Base-by-base conservation (phyloP, 371 early-diverging fungal species). In the Chytridium lagenaria region DNA sequence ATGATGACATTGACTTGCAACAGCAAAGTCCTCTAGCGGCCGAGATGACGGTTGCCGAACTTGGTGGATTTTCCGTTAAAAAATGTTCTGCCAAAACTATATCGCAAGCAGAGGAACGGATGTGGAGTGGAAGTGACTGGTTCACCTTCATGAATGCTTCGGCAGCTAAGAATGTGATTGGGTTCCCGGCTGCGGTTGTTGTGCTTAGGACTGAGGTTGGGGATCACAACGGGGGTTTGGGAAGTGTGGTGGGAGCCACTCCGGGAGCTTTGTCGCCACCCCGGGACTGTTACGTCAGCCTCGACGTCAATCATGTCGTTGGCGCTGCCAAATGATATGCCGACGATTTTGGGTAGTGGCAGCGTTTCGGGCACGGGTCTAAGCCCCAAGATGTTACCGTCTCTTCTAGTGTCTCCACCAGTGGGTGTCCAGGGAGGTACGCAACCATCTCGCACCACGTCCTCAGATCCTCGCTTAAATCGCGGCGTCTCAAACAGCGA, bases 161-260 rank as follows among this genome's bases (percentile, higher is more conserved):
- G 39, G 76, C 81, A 16, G 69, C 79, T 50, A 88, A 87, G 59
- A 87, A 87, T 37, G 90, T 92, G 15, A 84, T 91, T 64, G 84
- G 50, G 59, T 70, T 70, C 33, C 70, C 70, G 36, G 1, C 50
- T 3, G 49, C 52, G 2, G 65, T 50, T 37, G 50, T 57, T 16
- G 61, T 68, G 44, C n/a, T 59, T 40, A 19, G 50, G 36, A 36
- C 61, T 31, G 61, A 61, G 26, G 26, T 52, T 52, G 55, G 55
- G 26, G 50, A 44, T 44, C 12, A 19, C 7, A 19, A 19, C 44
- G 12, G 44, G 26, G 55, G 26, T 52, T 26, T 5, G 55, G 55
- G 55, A 52, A 22, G 5, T 15, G 55, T 23, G 12, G 44, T 44
- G 44, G n/a, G n/a, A n/a, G n/a, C n/a, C n/a, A n/a, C n/a, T n/a